These are phyloP conservation scores for Hemisphaericaspora nanyangensis DNA, from an alignment of 805 yeast genomes.

Conservation along the genomic window DNA sequence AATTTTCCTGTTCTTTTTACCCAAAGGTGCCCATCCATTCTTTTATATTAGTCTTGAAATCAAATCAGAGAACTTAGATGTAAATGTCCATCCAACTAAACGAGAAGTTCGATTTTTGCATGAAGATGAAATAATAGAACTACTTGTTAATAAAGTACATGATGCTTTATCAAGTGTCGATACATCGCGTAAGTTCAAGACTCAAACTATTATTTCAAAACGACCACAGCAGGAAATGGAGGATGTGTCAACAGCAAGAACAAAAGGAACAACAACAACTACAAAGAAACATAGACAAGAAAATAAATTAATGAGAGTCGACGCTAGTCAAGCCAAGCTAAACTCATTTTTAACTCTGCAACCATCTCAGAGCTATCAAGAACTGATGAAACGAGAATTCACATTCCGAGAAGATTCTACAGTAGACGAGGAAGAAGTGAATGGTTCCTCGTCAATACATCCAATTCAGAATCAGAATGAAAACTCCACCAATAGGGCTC, in stretches of 20 bases:
- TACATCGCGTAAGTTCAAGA: constrained; percentile 61
- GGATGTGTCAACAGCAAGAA: neutral
- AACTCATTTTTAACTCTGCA: constrained; percentile 12
- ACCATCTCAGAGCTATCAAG: neutral
- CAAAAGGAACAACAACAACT: neutral
- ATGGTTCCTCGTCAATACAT: neutral
- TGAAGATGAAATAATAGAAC: constrained; percentile 81
- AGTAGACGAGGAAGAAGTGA: constrained; percentile 1
- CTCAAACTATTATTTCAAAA: constrained; percentile 48
- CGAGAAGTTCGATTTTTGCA: constrained; percentile 81
- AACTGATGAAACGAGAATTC: constrained; percentile 9
- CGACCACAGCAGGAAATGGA: constrained; percentile 14
- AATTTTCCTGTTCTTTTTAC: constrained; percentile 62
- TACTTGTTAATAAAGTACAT: constrained; percentile 49
- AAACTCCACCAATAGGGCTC: constrained; percentile 9
- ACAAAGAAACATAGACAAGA: constrained; percentile 47
- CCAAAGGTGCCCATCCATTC: constrained; percentile 74
- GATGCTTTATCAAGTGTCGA: constrained; percentile 54
- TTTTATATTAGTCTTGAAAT: constrained; percentile 70
- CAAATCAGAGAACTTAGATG: constrained; percentile 72
- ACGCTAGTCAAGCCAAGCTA: constrained; percentile 51
- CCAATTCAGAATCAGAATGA: neutral
- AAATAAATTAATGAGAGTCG: constrained; percentile 68
- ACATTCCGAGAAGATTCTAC: constrained; percentile 1
- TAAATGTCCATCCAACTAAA: constrained; percentile 94